A percentile compares a stretch with the other conserved stretches of the same genome.
Evolutionary conservation across 768 basidiomycete genomes (phyloP).

Genomic region (Mycena galopus): DNA sequence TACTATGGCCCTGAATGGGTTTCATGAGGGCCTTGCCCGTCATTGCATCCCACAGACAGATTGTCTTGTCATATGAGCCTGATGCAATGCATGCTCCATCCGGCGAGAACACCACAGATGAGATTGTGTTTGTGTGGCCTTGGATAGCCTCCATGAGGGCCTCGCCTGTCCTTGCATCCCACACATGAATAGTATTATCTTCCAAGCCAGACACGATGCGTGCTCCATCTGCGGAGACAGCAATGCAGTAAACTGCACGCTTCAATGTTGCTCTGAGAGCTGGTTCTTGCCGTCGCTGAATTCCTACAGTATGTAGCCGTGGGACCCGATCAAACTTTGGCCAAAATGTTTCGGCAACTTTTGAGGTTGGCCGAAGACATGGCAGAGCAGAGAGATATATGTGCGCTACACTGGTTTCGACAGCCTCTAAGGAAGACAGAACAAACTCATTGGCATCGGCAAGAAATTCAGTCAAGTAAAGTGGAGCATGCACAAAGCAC

Average conservation of each 20-base stretch:
- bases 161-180: neutral
- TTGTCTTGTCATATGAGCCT: no score
- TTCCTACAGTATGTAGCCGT: neutral
- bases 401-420: no score
- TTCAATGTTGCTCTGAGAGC: neutral
- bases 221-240: neutral
- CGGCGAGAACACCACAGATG: neutral
- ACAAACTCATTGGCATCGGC: constrained; percentile 8
- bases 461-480: constrained; percentile 3
- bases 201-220: neutral
- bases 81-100: no score
- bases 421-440: neutral
- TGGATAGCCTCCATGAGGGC: neutral
- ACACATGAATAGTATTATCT: neutral
- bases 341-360: constrained; percentile 1
- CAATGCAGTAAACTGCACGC: neutral
- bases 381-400: constrained; percentile 2
- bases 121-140: neutral
- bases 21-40: no score
- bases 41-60: no score
- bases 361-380: constrained; percentile 1
- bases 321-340: neutral
- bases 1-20: no score
- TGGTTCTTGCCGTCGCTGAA: neutral
- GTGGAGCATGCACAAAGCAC: neutral